Percentiles rank a stretch among this genome's conserved stretches.
Evolutionary conservation across 768 basidiomycete species (phyloP).

Genomic region (Auriscalpium orientale): DNA sequence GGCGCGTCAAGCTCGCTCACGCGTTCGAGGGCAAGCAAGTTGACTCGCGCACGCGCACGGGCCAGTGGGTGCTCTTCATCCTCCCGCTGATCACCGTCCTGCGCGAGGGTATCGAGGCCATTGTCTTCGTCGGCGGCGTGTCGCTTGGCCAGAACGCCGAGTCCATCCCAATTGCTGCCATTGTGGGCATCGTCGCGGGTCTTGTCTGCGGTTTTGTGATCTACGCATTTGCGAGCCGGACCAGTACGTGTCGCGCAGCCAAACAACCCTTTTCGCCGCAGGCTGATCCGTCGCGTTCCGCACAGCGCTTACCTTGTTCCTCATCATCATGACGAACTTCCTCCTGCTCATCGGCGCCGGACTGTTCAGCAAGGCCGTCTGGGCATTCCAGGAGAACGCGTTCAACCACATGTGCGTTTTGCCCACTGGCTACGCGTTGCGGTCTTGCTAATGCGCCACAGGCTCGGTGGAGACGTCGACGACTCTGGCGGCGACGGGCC

Average conservation of each 20-base stretch:
- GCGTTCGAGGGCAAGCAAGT: constrained; percentile 62
- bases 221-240: constrained; percentile 71
- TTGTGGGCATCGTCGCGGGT: constrained; percentile 78
- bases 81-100: constrained; percentile 89
- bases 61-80: constrained; percentile 84
- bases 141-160: constrained; percentile 76
- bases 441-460: constrained; percentile 1
- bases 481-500: constrained; percentile 68
- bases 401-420: constrained; percentile 45
- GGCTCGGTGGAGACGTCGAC: constrained; percentile 67
- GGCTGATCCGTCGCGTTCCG: background rate
- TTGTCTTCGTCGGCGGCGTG: constrained; percentile 91
- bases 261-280: background rate
- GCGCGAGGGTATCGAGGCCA: constrained; percentile 90
- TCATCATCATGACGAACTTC: constrained; percentile 87
- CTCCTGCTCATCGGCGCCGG: constrained; percentile 92
- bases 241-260: constrained; percentile 38
- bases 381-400: constrained; percentile 60
- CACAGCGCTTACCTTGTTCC: constrained; percentile 77
- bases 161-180: constrained; percentile 85
- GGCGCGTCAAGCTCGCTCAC: constrained; percentile 79
- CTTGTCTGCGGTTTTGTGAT: constrained; percentile 66
- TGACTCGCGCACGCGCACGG: constrained; percentile 42
- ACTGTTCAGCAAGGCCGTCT: constrained; percentile 75
- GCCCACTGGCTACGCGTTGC: background rate